Evolutionary conservation across 208 protist genomes (phyloP).

Genomic region (Crithidia mellificae): DNA sequence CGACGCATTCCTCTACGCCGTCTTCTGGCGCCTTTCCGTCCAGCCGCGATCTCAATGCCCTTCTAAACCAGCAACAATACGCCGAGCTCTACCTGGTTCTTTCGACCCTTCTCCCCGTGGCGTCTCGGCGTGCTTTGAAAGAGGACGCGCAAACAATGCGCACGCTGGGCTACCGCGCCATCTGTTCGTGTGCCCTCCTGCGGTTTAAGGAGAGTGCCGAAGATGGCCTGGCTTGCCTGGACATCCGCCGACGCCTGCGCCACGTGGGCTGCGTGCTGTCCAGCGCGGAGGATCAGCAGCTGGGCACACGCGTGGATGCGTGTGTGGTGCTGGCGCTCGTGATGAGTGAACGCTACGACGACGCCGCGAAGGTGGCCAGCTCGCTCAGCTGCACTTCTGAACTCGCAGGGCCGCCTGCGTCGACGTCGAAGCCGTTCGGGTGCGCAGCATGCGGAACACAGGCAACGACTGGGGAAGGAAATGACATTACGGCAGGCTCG

Average conservation of each 20-base stretch:
- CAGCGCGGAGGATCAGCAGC: not conserved
- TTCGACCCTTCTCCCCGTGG: constrained; percentile 9
- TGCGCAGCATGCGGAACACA: no score
- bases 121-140: not conserved
- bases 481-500: no score
- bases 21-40: no score
- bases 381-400: not conserved
- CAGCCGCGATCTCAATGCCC: not conserved
- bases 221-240: constrained; percentile 44
- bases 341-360: constrained; percentile 58
- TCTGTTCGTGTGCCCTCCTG: constrained; percentile 67
- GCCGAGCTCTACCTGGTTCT: constrained; percentile 32
- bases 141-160: constrained; percentile 11
- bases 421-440: no score
- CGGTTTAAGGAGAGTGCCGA: constrained; percentile 76
- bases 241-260: constrained; percentile 5
- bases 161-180: constrained; percentile 39
- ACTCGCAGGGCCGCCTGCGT: not conserved
- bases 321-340: constrained; percentile 40
- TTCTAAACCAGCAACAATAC: constrained; percentile 30
- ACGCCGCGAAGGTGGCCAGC: constrained; percentile 29
- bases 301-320: constrained; percentile 3
- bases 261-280: not conserved
- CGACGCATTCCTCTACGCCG: no score
- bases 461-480: no score